Conservation (phyloP, 768 basidiomycete species). For the Russula compacta region DNA sequence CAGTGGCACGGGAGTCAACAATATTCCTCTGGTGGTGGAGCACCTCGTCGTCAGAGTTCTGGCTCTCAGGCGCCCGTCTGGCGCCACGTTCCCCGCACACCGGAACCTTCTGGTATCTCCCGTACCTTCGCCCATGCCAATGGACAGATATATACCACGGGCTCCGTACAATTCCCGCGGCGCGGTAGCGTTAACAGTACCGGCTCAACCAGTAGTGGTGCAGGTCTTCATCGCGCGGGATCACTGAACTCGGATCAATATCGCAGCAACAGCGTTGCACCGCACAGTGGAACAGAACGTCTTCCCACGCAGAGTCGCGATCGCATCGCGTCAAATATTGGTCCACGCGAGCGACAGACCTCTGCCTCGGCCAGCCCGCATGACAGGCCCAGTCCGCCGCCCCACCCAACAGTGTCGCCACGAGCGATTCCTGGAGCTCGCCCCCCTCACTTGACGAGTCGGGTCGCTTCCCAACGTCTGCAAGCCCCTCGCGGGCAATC, state of each 20-base stretch:
- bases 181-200: constrained; percentile 20
- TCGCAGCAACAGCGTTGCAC: constrained; percentile 1
- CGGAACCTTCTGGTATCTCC: constrained; percentile 15
- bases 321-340: constrained; percentile 1
- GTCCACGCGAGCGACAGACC: constrained; percentile 11
- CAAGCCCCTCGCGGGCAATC: constrained; percentile 15
- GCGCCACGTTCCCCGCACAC: not conserved
- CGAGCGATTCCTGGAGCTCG: constrained; percentile 14
- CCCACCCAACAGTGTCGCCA: not conserved
- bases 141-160: constrained; percentile 29
- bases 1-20: not conserved
- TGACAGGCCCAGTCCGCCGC: constrained; percentile 11
- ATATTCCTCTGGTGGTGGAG: constrained; percentile 3
- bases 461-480: constrained; percentile 17
- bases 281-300: constrained; percentile 1
- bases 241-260: constrained; percentile 9
- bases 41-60: constrained; percentile 10
- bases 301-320: constrained; percentile 17
- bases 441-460: constrained; percentile 9
- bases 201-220: constrained; percentile 7
- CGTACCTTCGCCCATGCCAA: constrained; percentile 22
- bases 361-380: constrained; percentile 18
- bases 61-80: not conserved
- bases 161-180: constrained; percentile 32
- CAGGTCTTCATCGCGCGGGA: constrained; percentile 20